Percentiles rank a stretch among this genome's conserved stretches.
These are phyloP conservation scores for Colletotrichum acutatum DNA, from an alignment of 2,329 filamentous ascomycete species.

Conservation along the genomic window DNA sequence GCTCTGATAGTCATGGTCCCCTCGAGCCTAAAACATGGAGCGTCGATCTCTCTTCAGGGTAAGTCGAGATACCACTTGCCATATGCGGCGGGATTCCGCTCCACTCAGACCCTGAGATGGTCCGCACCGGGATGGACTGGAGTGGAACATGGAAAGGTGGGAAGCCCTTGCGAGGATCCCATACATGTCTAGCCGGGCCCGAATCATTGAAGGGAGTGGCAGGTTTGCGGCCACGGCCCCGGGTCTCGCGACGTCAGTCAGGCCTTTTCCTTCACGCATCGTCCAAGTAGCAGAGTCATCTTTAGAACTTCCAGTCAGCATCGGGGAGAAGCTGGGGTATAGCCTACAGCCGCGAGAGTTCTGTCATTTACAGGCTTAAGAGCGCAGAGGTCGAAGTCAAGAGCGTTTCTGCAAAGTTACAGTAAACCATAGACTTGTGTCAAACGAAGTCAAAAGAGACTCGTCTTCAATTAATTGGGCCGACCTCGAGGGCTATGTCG, in stretches of 20 bases:
- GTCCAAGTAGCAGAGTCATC: neutral
- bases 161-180: constrained; percentile 24
- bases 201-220: neutral
- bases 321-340: neutral
- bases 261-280: neutral
- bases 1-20: neutral
- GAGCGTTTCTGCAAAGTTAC: neutral
- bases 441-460: neutral
- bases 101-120: neutral
- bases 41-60: constrained; percentile 5
- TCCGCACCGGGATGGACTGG: neutral
- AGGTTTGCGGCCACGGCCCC: neutral
- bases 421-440: neutral
- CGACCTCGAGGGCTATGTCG: neutral
- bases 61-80: neutral
- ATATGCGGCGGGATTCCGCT: constrained; percentile 6
- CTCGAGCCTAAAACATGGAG: constrained; percentile 21
- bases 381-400: neutral
- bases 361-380: neutral
- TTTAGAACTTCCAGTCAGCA: neutral
- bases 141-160: neutral
- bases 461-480: neutral
- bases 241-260: constrained; percentile 8
- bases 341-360: neutral
- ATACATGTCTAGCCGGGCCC: constrained; percentile 6